Percentiles rank a stretch among this genome's conserved stretches.
Evolutionary conservation across 2,329 filamentous ascomycete genomes (phyloP).

Genomic region (Penicillium sclerotigenum): DNA sequence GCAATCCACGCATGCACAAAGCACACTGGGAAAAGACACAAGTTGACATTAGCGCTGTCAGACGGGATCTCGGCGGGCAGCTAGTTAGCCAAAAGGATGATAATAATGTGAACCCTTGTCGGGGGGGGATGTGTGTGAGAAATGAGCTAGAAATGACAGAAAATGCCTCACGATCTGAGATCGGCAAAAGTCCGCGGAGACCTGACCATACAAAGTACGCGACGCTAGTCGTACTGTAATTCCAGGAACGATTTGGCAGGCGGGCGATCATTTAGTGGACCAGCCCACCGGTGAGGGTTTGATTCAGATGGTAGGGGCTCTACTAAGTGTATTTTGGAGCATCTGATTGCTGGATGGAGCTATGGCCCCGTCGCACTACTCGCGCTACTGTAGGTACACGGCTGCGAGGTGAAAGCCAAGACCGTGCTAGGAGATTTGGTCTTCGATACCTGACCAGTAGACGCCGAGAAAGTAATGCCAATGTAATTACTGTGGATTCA

Average conservation of each 20-base stretch:
- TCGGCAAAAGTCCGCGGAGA: constrained; percentile 26
- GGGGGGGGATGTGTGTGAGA: background rate
- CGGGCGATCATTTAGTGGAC: constrained; percentile 33
- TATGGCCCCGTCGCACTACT: constrained; percentile 8
- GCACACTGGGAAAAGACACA: background rate
- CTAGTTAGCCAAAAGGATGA: background rate
- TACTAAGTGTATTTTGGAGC: constrained; percentile 8
- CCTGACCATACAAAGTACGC: constrained; percentile 4
- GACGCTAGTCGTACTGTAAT: background rate
- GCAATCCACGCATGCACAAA: background rate
- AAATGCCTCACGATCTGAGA: constrained; percentile 38
- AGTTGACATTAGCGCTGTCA: background rate
- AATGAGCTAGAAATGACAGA: constrained; percentile 10
- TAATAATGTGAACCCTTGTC: constrained; percentile 8
- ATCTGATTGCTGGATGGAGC: constrained; percentile 22
- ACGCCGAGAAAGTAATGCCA: constrained; percentile 2
- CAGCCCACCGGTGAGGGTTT: constrained; percentile 26
- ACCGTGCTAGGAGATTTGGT: background rate
- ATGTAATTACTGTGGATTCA: constrained; percentile 1
- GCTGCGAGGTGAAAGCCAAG: constrained; percentile 23
- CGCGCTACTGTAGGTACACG: constrained; percentile 37
- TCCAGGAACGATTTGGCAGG: constrained; percentile 26
- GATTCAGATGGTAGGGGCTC: constrained; percentile 19
- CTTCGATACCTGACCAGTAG: constrained; percentile 1
- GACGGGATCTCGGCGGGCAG: background rate